Evolutionary conservation across 805 yeast genomes (phyloP).

Genomic region (Wilhelminamyces savonicus): DNA sequence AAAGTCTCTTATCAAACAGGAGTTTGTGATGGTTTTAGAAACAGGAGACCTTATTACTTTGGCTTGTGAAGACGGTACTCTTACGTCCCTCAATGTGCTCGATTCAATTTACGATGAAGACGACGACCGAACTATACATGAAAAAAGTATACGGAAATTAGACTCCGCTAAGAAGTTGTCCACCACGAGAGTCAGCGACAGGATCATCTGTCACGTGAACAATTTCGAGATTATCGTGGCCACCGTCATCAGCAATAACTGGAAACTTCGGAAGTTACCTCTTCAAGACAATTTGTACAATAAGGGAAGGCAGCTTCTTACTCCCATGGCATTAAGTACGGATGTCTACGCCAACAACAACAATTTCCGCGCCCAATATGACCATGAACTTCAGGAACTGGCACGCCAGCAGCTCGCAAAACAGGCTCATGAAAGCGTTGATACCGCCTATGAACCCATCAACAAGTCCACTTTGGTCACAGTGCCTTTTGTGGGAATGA

Average conservation of each 20-base stretch:
- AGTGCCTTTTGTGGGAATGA: slow-evolving; percentile 70
- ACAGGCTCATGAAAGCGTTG: too few species aligned
- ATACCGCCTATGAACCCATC: slow-evolving; percentile 5
- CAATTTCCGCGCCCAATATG: slow-evolving; percentile 8
- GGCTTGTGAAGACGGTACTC: slow-evolving; percentile 43
- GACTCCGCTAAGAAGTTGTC: slow-evolving; percentile 48
- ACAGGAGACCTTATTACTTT: slow-evolving; percentile 46
- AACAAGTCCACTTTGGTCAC: slow-evolving; percentile 40
- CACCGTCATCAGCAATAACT: slow-evolving; percentile 56
- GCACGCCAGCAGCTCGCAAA: too few species aligned
- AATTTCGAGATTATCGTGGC: slow-evolving; percentile 53
- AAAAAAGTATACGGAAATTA: slow-evolving; percentile 28
- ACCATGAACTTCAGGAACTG: too few species aligned
- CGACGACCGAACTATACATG: slow-evolving; percentile 2
- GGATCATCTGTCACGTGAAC: slow-evolving; percentile 50
- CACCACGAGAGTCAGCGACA: slow-evolving; percentile 72
- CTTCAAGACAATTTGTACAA: slow-evolving; percentile 44
- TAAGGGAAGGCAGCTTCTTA: slow-evolving; percentile 9
- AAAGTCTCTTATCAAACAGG: slow-evolving; percentile 25
- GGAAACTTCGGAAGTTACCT: slow-evolving; percentile 52
- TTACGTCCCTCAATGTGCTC: slow-evolving; percentile 23
- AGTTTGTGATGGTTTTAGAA: slow-evolving; percentile 48
- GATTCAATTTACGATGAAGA: slow-evolving; percentile 11
- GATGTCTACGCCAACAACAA: slow-evolving; percentile 7
- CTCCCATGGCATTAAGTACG: slow-evolving; percentile 5